phyloP scores from a whole-genome alignment of 2,329 filamentous ascomycete species.

The Phoma sp. region DNA sequence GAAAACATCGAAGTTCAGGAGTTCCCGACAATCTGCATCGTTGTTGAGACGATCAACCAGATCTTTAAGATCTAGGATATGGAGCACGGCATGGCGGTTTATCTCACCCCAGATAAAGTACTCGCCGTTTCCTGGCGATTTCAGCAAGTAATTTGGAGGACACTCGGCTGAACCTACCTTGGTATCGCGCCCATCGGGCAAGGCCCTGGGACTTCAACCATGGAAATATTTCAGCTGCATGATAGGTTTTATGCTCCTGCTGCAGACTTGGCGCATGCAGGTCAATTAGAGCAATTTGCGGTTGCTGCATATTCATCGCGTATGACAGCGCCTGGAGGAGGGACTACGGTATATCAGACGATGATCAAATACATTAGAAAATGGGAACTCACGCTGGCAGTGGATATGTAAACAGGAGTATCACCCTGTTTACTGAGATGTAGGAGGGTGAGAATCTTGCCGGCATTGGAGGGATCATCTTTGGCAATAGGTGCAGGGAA shows the following conservation, averaged over 20 bases:
- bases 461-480: not conserved
- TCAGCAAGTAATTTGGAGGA: not conserved
- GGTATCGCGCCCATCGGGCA: conserved; percentile 6
- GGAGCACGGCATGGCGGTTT: not conserved
- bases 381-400: conserved; percentile 2
- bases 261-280: conserved; percentile 1
- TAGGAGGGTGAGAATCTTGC: not conserved
- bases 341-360: not conserved
- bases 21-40: not conserved
- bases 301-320: conserved; percentile 7
- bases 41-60: not conserved
- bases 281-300: conserved; percentile 5
- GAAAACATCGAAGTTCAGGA: conserved; percentile 1
- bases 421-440: conserved; percentile 14
- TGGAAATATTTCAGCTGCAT: not conserved
- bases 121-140: not conserved
- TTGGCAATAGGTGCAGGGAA: conserved; percentile 10
- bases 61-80: not conserved
- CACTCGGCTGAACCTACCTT: not conserved
- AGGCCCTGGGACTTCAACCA: conserved; percentile 1
- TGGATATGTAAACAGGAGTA: conserved; percentile 11
- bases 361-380: not conserved
- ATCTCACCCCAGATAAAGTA: not conserved
- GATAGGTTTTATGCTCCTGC: not conserved
- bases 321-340: conserved; percentile 12